phyloP scores from a whole-genome alignment of 164 flowering plant species.

The Nymphaea colorata region DNA sequence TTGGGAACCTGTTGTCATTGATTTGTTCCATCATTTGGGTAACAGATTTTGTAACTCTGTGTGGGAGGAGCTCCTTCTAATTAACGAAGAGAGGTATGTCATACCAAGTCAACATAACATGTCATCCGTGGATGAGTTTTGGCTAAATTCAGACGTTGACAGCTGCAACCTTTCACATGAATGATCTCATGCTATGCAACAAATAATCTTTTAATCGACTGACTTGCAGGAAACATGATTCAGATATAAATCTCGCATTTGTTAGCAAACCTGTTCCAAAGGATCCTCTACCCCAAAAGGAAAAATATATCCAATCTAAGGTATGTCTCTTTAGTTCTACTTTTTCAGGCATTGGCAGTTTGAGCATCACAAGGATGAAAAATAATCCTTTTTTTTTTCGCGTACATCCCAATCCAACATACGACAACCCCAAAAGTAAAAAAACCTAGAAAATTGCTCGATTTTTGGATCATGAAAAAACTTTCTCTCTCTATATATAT shows the following conservation, averaged over 20 bases:
- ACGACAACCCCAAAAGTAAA: too few species aligned
- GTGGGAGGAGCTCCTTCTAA: constrained; percentile 70
- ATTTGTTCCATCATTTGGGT: constrained; percentile 59
- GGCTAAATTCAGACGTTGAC: not conserved
- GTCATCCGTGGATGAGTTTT: not conserved
- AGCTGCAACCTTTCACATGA: not conserved
- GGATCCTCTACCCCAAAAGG: constrained; percentile 30
- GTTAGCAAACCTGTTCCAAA: constrained; percentile 47
- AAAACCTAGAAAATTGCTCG: too few species aligned
- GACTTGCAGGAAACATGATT: not conserved
- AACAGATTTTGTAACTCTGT: constrained; percentile 76
- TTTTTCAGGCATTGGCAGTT: not conserved
- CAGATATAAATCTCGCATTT: not conserved
- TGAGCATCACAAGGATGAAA: too few species aligned
- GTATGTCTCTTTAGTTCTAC: constrained; percentile 11
- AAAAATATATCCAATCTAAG: constrained; percentile 34
- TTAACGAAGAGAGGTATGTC: constrained; percentile 35
- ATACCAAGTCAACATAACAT: not conserved
- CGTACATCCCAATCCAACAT: too few species aligned
- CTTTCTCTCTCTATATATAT: too few species aligned
- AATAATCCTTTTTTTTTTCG: too few species aligned
- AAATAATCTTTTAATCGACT: too few species aligned
- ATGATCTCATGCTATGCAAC: not conserved
- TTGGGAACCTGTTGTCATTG: constrained; percentile 84
- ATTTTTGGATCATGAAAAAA: too few species aligned